Evolutionary conservation across 257 asterid genomes (phyloP).

Genomic region (Lycium ferocissimum): DNA sequence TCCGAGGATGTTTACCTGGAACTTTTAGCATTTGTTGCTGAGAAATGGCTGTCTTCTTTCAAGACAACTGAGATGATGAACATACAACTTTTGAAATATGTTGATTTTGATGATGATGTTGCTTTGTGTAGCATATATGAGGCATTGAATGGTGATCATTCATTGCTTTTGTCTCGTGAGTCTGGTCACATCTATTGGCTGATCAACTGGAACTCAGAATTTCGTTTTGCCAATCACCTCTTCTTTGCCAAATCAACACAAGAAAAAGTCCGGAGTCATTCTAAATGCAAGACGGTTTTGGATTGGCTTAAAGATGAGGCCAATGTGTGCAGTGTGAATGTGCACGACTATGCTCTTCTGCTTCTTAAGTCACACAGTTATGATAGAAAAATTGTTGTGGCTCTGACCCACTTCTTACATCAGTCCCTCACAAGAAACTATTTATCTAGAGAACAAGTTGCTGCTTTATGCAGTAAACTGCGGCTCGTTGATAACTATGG

Average conservation of each 20-base stretch:
- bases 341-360: constrained; percentile 33
- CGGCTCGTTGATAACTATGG: constrained; percentile 42
- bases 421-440: constrained; percentile 28
- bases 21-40: constrained; percentile 44
- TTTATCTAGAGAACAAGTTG: constrained; percentile 25
- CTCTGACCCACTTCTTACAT: constrained; percentile 36
- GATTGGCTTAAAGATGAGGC: constrained; percentile 43
- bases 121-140: constrained; percentile 38
- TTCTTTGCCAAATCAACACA: constrained; percentile 37
- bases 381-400: constrained; percentile 32
- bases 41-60: constrained; percentile 40
- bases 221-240: constrained; percentile 25
- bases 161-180: constrained; percentile 20
- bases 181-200: constrained; percentile 39
- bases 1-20: constrained; percentile 44
- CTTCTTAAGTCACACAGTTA: constrained; percentile 4
- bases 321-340: constrained; percentile 14
- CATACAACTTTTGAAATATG: constrained; percentile 38
- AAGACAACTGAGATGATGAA: constrained; percentile 30
- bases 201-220: constrained; percentile 48
- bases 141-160: not conserved
- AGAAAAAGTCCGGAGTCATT: not conserved
- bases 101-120: constrained; percentile 26
- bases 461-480: constrained; percentile 15
- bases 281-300: constrained; percentile 28